phyloP scores from a whole-genome alignment of 768 basidiomycete genomes.

The Leccinum uliginosum region DNA sequence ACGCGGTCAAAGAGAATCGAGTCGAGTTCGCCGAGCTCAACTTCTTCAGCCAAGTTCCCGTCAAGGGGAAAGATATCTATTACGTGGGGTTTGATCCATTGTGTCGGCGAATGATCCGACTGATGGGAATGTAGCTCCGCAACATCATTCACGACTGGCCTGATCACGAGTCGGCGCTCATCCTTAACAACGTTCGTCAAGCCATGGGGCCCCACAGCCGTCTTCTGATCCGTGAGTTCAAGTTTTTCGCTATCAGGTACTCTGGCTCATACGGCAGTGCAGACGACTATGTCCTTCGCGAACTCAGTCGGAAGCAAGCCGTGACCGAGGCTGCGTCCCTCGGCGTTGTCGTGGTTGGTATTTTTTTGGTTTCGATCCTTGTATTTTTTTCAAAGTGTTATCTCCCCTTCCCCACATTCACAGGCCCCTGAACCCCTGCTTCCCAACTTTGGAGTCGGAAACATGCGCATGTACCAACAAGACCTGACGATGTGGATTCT shows the following conservation, averaged over 20 bases:
- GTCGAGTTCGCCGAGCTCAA: conserved; percentile 28
- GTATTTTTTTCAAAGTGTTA: neutral
- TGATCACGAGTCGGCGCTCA: conserved; percentile 24
- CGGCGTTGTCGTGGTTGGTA: conserved; percentile 16
- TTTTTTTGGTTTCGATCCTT: neutral
- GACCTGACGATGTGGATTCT: conserved; percentile 30
- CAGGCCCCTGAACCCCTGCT: conserved; percentile 34
- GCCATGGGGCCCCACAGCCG: conserved; percentile 29
- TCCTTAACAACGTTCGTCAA: conserved; percentile 28
- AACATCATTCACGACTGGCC: conserved; percentile 33
- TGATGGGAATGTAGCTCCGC: conserved; percentile 10
- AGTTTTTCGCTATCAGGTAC: neutral
- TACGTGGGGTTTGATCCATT: conserved; percentile 22
- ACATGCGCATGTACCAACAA: conserved; percentile 25
- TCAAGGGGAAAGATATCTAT: conserved; percentile 27
- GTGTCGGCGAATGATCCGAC: neutral
- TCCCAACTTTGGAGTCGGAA: conserved; percentile 31
- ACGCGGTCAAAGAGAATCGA: conserved; percentile 20
- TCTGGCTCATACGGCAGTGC: neutral
- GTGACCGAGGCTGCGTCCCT: conserved; percentile 9
- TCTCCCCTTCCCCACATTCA: neutral
- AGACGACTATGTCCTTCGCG: conserved; percentile 24
- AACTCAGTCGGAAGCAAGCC: conserved; percentile 14
- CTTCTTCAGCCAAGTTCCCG: conserved; percentile 29
- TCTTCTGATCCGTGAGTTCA: conserved; percentile 29